Conservation (phyloP, 1,139 yeast genomes). For the Blastobotrys buckinghamii region DNA sequence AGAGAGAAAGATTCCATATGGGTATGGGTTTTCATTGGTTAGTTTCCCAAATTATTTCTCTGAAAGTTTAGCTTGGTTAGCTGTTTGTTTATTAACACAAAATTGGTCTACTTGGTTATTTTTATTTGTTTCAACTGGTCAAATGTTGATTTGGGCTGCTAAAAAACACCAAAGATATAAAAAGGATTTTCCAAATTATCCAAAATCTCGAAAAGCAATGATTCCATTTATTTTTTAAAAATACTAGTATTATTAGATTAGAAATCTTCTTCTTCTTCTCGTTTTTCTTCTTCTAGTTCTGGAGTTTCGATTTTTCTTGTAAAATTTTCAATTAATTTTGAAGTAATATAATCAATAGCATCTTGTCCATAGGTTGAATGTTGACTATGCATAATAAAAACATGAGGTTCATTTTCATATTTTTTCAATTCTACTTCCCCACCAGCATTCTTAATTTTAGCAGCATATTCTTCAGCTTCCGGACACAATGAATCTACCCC, state of each 20-base stretch:
- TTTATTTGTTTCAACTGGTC: conserved; percentile 61
- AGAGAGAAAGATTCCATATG: conserved; percentile 47
- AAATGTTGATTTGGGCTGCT: conserved; percentile 78
- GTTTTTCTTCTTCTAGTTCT: background rate
- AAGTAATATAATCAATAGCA: background rate
- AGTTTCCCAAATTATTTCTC: conserved; percentile 82
- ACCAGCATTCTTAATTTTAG: conserved; percentile 8
- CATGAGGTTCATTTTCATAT: conserved; percentile 10
- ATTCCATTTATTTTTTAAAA: conserved; percentile 48
- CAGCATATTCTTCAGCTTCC: conserved; percentile 10
- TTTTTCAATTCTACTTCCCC: conserved; percentile 7
- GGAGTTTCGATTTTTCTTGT: background rate
- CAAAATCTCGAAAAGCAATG: conserved; percentile 60
- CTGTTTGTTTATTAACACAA: conserved; percentile 62
- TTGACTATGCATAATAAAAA: conserved; percentile 3
- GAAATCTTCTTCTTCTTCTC: background rate
- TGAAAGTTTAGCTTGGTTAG: conserved; percentile 71
- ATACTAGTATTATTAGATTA: background rate
- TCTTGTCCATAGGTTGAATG: background rate
- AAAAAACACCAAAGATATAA: conserved; percentile 63
- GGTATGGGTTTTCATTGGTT: conserved; percentile 43
- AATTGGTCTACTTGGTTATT: conserved; percentile 75
- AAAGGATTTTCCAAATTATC: conserved; percentile 72
- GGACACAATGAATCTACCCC: conserved; percentile 8
- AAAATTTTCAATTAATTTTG: background rate